These are phyloP conservation scores for Alliaria petiolata DNA, from an alignment of 345 rosid genomes.

Conservation along the genomic window DNA sequence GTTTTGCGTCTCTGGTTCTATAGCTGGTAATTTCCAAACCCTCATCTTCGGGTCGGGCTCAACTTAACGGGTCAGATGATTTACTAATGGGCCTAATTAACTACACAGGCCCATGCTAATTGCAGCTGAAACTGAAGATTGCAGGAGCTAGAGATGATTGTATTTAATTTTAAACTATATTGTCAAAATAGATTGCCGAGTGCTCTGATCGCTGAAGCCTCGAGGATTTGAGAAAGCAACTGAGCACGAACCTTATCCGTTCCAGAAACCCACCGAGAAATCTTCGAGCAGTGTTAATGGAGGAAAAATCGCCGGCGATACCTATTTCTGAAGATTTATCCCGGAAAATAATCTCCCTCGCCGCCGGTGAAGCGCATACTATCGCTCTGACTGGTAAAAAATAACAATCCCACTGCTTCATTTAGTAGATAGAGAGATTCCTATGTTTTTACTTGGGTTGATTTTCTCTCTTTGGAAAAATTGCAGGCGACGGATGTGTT, in stretches of 20 bases:
- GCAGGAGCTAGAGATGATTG: too few species aligned
- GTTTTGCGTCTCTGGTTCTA: neutral
- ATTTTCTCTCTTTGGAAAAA: neutral
- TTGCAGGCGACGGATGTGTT: slow-evolving; percentile 72
- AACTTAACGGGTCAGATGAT: neutral
- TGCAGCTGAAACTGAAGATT: too few species aligned
- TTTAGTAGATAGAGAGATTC: neutral
- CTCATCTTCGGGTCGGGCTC: neutral
- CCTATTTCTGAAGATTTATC: slow-evolving; percentile 35
- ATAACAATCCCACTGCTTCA: neutral
- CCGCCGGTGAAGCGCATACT: slow-evolving; percentile 88
- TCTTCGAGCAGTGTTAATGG: slow-evolving; percentile 37
- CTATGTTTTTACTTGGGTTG: neutral
- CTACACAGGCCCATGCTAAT: neutral
- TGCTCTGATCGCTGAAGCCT: neutral
- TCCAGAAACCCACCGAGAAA: neutral
- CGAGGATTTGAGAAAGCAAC: neutral
- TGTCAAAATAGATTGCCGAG: neutral
- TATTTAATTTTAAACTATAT: too few species aligned
- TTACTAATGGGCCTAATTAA: neutral
- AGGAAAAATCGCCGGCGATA: slow-evolving; percentile 6
- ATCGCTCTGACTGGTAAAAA: slow-evolving; percentile 65
- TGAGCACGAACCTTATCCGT: slow-evolving; percentile 17
- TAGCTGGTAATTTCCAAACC: neutral
- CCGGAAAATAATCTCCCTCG: slow-evolving; percentile 41